Evolutionary conservation across 148 eudicot species (phyloP), one percentile per base, ranked within the genome.

Genomic region (Diospyros kaki): DNA sequence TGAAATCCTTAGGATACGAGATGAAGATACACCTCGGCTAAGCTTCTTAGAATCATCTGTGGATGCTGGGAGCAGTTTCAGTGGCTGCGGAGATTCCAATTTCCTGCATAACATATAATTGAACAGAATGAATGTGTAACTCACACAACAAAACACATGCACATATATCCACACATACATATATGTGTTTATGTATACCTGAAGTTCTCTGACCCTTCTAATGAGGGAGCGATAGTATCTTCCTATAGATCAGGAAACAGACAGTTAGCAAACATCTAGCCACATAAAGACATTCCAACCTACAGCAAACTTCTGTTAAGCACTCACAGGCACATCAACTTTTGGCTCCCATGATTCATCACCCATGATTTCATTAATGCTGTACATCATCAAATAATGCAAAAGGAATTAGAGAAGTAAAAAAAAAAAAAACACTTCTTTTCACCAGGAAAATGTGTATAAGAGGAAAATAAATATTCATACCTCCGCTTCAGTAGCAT

Each of bases 401-500:
- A 28, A 48, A 48, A 48, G 52, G 4, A 48, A 48, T 48, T 4
- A 8, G 4, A 8, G 52, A 48, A 48, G 52, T 17, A 53, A 58
- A 12, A 68, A 5, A 48, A 3, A 15, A 42, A 42, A 39, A 17
- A n/a, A 15, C 45, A 14, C 5, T 7, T 45, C 11, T 15, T 39
- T 13, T 7, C 9, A 40, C 60, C 12, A 13, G 51, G 12, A 51
- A 15, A 38, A 48, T 58, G 69, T 28, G 28, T 28, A 28, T 28
- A 0, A 28, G 58, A 62, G 5, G 3, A 39, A 53, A 4, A 72
- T 17, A 78, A 58, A 68, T 48, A 50, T 39, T 13, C 12, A 85
- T 87, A 76, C 99, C 97, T 95, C 83, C 85, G 93, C 81, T 90
- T 84, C 81, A 92, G 78, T 64, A 90, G 83, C 84, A 84, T 85